Evolutionary conservation across 192 early-diverging fungal genomes (phyloP), one percentile per base, ranked within the genome.

Genomic region (Lunasporangiospora selenospora): DNA sequence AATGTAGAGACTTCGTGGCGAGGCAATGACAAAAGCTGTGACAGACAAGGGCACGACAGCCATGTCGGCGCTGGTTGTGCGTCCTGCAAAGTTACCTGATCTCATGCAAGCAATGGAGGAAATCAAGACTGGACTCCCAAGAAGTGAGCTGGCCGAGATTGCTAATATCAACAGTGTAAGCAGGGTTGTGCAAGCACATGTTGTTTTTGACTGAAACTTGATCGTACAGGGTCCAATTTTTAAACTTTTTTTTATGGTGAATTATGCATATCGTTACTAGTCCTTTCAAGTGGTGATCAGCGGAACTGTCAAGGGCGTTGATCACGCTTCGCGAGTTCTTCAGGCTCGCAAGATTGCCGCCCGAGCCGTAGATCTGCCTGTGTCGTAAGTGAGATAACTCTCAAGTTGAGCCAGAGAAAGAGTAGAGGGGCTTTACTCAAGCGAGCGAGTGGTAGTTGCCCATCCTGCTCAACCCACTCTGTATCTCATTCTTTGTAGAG

Each of bases 21-120:
- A 90, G 62, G 67, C 91, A 7, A 97, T 97, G 93, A 84, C 91
- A 49, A 76, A 79, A 26, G 83, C 86, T 30, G 80, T 91, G 3
- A 80, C 65, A 27, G 77, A 85, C 46, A 76, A 75, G 56, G 62
- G 79, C 18, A 50, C 58, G n/a, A 94, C 93, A 6, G 81, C 89
- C 11, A 97, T 97, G 91, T 82, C 88, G 21, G 95, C 93, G n/a
- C 79, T 95, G n/a, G 85, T 95, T 24, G 81, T 94, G 58, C 88
- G 82, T 26, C 86, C 82, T 21, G 80, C 85, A 8, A 80, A 76
- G 41, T 64, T 97, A 24, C 83, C 80, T 26, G 87, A 88, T 46
- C 73, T 97, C 26, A 77, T 88, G 63, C 75, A 53, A 3, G 36
- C 83, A 12, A 87, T 92, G 82, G 58, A 64, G 16, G 84, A 85